Conservation (phyloP, 306 rosid species). For the Hylodesmum podocarpum region DNA sequence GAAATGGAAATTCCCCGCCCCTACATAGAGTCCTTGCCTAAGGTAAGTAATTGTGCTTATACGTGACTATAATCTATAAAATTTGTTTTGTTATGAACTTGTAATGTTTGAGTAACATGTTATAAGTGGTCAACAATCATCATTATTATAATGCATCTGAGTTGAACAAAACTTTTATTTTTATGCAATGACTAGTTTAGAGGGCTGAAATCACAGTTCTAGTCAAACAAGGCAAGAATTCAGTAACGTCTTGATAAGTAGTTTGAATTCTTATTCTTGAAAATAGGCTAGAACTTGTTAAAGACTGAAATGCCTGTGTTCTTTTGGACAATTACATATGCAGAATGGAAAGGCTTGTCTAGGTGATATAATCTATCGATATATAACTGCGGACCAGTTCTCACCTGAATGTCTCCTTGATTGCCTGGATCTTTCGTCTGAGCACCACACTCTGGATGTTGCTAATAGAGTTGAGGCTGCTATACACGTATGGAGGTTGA, state of each 20-base stretch:
- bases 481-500: slow-evolving; percentile 75
- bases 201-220: neutral
- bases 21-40: slow-evolving; percentile 71
- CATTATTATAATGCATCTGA: slow-evolving; percentile 1
- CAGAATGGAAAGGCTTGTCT: slow-evolving; percentile 91
- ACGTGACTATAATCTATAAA: neutral
- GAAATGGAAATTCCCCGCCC: slow-evolving; percentile 90
- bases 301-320: neutral
- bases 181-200: neutral
- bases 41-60: slow-evolving; percentile 45
- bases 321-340: slow-evolving; percentile 1
- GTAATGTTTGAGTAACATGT: neutral
- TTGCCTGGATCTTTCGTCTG: slow-evolving; percentile 88
- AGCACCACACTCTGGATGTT: slow-evolving; percentile 78
- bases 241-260: neutral
- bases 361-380: slow-evolving; percentile 83
- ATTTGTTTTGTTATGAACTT: no score
- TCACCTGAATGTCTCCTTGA: slow-evolving; percentile 77
- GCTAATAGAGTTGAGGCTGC: slow-evolving; percentile 92
- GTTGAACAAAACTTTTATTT: neutral
- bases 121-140: neutral
- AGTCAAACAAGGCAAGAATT: neutral
- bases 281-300: neutral
- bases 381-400: slow-evolving; percentile 69
- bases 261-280: neutral